These are phyloP conservation scores for Chrysochromulina tobinii DNA, from an alignment of 78 protist species.

Conservation along the genomic window DNA sequence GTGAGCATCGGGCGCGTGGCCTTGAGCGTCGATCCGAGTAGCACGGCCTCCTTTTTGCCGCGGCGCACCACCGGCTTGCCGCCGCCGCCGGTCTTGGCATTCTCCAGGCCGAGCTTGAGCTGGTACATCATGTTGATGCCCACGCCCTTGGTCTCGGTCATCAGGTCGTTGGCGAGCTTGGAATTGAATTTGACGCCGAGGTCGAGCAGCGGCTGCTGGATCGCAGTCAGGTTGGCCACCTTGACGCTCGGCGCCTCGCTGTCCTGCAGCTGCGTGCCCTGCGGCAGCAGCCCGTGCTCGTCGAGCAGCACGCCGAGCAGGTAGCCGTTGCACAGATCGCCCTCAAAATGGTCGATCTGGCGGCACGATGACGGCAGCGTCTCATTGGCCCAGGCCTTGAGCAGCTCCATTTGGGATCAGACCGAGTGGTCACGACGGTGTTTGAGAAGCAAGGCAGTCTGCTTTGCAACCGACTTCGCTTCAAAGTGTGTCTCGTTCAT, in stretches of 20 bases:
- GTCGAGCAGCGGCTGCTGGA: background rate
- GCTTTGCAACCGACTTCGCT: too few species aligned
- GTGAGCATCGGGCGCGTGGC: background rate
- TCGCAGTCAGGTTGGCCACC: background rate
- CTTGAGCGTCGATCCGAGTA: background rate
- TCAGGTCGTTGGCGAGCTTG: background rate
- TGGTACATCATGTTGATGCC: background rate
- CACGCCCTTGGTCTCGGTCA: background rate
- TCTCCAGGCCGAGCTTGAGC: background rate
- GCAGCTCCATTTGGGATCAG: too few species aligned
- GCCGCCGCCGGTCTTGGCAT: background rate
- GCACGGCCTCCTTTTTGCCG: background rate
- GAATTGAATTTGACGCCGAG: conserved; percentile 6
- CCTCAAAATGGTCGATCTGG: background rate
- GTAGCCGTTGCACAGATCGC: conserved; percentile 5
- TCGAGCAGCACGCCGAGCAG: conserved; percentile 25
- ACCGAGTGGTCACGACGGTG: too few species aligned
- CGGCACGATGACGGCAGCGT: background rate
- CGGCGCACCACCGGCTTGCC: background rate
- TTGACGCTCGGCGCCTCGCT: background rate
- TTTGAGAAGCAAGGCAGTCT: too few species aligned
- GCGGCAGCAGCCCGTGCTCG: background rate
- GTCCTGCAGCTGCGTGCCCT: background rate
- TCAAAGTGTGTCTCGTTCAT: too few species aligned
- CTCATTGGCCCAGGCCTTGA: background rate